A percentile compares a stretch with the other conserved stretches of the same genome.
Conservation (phyloP, 257 asterid species). For the Capsicum baccatum region DNA sequence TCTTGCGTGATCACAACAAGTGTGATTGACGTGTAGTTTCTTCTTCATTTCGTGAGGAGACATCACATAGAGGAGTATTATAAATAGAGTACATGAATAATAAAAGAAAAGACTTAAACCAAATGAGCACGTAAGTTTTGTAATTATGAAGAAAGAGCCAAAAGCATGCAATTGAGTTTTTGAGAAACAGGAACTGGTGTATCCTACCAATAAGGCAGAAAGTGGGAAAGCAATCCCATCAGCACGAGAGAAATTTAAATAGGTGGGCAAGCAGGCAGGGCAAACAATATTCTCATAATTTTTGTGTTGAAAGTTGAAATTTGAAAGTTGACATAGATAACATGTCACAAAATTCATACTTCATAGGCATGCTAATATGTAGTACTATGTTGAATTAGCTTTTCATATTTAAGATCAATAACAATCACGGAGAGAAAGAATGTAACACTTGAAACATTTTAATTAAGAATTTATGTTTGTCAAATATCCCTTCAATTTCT, state of each 20-base stretch:
- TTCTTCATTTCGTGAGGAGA: background rate
- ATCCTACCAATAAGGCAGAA: slow-evolving; percentile 26
- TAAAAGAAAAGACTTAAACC: background rate
- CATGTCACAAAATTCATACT: background rate
- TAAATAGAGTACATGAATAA: background rate
- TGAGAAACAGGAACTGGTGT: background rate
- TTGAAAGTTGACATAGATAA: background rate
- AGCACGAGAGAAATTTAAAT: background rate
- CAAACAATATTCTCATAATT: slow-evolving; percentile 23
- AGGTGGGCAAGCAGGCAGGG: background rate
- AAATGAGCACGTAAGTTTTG: background rate
- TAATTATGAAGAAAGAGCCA: slow-evolving; percentile 13
- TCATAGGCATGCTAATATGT: background rate
- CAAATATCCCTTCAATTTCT: background rate
- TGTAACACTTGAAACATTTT: background rate
- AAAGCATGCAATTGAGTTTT: background rate
- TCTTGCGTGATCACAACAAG: background rate
- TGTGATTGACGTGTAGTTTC: background rate
- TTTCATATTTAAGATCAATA: background rate
- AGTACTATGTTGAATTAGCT: background rate
- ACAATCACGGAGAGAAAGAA: background rate
- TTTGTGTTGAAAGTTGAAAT: slow-evolving; percentile 26
- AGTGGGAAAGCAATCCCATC: slow-evolving; percentile 22
- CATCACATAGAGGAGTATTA: background rate
- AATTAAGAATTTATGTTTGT: background rate